Evolutionary conservation across 1,284 basidiomycete species (phyloP).

Genomic region (Ustilago xerochloae): DNA sequence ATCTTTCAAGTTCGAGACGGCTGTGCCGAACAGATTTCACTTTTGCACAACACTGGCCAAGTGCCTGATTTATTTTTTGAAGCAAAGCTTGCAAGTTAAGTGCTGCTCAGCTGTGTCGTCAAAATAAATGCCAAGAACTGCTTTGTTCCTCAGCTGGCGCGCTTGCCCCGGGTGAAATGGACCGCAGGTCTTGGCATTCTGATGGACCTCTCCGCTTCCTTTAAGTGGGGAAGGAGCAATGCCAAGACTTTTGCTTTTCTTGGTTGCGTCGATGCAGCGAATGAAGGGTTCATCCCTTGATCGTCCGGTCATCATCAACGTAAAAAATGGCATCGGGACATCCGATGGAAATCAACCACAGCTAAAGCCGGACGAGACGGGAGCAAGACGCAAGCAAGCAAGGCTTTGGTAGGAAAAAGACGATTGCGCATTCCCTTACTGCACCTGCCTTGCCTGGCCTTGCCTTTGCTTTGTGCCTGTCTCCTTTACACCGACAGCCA

Average conservation of each 20-base stretch:
- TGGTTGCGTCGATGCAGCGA: conserved; percentile 11
- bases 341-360: too few relatives aligned
- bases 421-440: too few relatives aligned
- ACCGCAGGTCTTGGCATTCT: conserved; percentile 42
- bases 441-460: too few relatives aligned
- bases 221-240: neutral
- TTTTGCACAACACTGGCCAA: neutral
- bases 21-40: neutral
- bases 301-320: too few relatives aligned
- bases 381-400: too few relatives aligned
- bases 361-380: too few relatives aligned
- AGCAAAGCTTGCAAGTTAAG: too few relatives aligned
- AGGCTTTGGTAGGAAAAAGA: too few relatives aligned
- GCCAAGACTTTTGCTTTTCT: conserved; percentile 34
- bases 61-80: neutral
- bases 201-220: neutral
- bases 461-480: too few relatives aligned
- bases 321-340: too few relatives aligned
- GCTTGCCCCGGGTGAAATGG: neutral
- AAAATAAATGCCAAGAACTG: conserved; percentile 16
- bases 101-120: too few relatives aligned
- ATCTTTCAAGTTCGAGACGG: neutral
- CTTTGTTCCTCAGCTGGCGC: neutral
- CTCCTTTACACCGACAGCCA: neutral
- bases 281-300: neutral